Evolutionary conservation across 73 alveolate genomes (phyloP).

Genomic region (Paraurostyla sp.): DNA sequence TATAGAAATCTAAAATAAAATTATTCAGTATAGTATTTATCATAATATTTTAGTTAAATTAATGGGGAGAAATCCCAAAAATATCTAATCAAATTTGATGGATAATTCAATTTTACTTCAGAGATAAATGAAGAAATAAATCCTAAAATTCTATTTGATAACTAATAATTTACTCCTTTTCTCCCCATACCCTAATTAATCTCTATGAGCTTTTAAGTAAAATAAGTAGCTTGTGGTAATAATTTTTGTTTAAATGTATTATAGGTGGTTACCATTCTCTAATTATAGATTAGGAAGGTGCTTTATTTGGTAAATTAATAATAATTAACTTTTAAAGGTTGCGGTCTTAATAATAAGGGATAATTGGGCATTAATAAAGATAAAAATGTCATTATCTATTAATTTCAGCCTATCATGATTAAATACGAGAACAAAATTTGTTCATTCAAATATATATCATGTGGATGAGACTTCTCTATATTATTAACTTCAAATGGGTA

Average conservation of each 20-base stretch:
- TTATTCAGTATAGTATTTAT: background rate
- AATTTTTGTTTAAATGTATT: background rate
- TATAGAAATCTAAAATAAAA: background rate
- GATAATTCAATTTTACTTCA: too few relatives aligned
- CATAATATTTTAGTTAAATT: too few relatives aligned
- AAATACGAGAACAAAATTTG: background rate
- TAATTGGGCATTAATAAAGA: background rate
- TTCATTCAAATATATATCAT: background rate
- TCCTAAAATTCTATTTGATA: background rate
- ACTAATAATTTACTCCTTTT: background rate
- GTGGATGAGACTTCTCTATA: constrained; percentile 31
- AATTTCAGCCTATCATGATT: background rate
- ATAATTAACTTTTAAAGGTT: too few relatives aligned
- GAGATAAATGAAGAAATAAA: too few relatives aligned
- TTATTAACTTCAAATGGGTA: background rate
- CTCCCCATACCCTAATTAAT: background rate
- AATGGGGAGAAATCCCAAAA: too few relatives aligned
- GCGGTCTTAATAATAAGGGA: constrained; percentile 1
- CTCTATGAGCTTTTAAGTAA: background rate
- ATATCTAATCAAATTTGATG: too few relatives aligned
- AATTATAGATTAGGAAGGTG: background rate
- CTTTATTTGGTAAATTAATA: too few relatives aligned
- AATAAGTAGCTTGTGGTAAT: constrained; percentile 6
- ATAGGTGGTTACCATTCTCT: background rate
- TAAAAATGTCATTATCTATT: background rate